Conservation (phyloP, 2,329 filamentous ascomycete species). For the Fonsecaea multimorphosa region DNA sequence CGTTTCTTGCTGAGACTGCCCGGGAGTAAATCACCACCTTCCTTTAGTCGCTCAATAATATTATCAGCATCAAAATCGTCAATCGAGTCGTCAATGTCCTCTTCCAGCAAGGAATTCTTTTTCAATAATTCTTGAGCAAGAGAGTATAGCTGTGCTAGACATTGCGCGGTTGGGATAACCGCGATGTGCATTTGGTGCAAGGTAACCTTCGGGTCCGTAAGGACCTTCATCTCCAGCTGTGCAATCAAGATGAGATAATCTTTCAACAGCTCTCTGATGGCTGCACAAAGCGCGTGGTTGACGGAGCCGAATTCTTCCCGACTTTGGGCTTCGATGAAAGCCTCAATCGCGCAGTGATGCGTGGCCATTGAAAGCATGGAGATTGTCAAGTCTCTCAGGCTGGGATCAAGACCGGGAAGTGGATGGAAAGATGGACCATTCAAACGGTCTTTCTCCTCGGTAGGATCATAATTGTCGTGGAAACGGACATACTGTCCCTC, state of each 20-base stretch:
- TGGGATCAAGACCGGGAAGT: constrained; percentile 83
- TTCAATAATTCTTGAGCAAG: constrained; percentile 86
- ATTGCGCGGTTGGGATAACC: constrained; percentile 85
- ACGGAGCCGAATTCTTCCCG: constrained; percentile 91
- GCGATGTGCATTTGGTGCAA: constrained; percentile 92
- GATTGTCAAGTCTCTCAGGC: constrained; percentile 81
- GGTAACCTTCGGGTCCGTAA: constrained; percentile 88
- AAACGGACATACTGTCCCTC: constrained; percentile 98
- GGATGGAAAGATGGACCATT: constrained; percentile 82
- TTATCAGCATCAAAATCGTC: constrained; percentile 85
- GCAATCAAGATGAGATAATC: constrained; percentile 93
- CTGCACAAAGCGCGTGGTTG: constrained; percentile 94
- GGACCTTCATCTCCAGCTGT: constrained; percentile 89
- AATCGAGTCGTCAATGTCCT: constrained; percentile 72
- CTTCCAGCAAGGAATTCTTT: constrained; percentile 84
- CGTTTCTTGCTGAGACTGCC: constrained; percentile 87
- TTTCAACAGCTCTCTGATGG: constrained; percentile 86
- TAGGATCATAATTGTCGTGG: constrained; percentile 78
- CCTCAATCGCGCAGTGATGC: constrained; percentile 87
- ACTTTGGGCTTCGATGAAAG: constrained; percentile 93
- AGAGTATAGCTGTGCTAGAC: constrained; percentile 87
- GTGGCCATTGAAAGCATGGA: constrained; percentile 95
- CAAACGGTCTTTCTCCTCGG: constrained; percentile 83
- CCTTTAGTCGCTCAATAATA: constrained; percentile 85
- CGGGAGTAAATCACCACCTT: constrained; percentile 80